Conservation (phyloP, 257 asterid species). For the Mentha longifolia region DNA sequence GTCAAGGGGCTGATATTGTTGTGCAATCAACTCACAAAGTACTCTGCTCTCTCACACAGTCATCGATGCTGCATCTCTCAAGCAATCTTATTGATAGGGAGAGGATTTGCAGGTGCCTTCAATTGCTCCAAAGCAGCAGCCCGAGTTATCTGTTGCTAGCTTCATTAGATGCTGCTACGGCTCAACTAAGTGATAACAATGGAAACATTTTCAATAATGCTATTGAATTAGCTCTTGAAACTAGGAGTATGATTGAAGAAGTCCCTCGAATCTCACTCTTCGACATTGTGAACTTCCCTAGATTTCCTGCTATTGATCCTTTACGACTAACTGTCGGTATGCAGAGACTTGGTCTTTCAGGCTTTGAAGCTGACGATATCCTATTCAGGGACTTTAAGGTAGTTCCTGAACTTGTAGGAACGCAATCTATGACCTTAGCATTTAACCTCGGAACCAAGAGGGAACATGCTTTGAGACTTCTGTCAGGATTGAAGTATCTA, state of each 20-base stretch:
- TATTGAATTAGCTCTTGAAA: constrained; percentile 60
- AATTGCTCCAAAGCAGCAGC: constrained; percentile 85
- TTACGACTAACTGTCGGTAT: constrained; percentile 63
- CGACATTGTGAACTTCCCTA: constrained; percentile 39
- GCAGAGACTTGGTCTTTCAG: constrained; percentile 61
- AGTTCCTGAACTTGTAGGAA: constrained; percentile 75
- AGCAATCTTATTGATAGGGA: constrained; percentile 61
- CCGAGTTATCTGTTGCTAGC: constrained; percentile 82
- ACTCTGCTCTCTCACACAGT: constrained; percentile 73
- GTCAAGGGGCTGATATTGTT: constrained; percentile 75
- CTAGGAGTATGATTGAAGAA: constrained; percentile 46
- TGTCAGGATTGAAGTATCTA: constrained; percentile 61
- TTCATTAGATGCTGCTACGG: constrained; percentile 80
- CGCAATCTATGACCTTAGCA: constrained; percentile 64
- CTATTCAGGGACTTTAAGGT: constrained; percentile 58
- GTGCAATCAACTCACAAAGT: constrained; percentile 89
- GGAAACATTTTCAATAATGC: constrained; percentile 49
- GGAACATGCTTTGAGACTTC: constrained; percentile 65
- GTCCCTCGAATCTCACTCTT: constrained; percentile 58
- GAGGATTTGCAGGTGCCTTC: constrained; percentile 70
- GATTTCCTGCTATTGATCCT: constrained; percentile 59
- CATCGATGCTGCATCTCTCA: constrained; percentile 78
- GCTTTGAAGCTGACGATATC: constrained; percentile 72
- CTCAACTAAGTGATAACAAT: constrained; percentile 59
- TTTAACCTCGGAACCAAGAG: constrained; percentile 78